Evolutionary conservation across 345 rosid species (phyloP).

Genomic region (Acer saccharum): DNA sequence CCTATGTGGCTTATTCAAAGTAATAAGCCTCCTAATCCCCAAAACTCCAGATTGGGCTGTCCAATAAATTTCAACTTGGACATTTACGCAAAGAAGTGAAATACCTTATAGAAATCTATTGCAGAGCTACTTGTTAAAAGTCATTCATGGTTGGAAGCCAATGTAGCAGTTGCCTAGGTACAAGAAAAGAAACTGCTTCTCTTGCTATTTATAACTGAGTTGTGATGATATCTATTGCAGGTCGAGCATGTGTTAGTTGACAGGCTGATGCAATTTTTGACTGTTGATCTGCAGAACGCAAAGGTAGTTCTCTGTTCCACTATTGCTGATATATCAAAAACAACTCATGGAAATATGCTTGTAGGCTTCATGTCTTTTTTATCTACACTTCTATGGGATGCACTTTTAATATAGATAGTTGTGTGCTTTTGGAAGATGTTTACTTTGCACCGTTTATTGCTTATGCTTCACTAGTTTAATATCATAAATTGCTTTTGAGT

Average conservation of each 20-base stretch:
- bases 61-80: neutral
- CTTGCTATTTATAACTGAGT: conserved; percentile 3
- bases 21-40: too few species aligned
- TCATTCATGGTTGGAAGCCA: neutral
- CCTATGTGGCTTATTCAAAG: neutral
- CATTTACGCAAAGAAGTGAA: neutral
- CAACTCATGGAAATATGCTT: neutral
- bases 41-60: neutral
- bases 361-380: neutral
- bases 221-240: conserved; percentile 37
- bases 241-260: conserved; percentile 80
- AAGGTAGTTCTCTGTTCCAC: conserved; percentile 46
- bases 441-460: neutral
- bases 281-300: conserved; percentile 68
- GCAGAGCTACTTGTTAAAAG: neutral
- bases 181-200: neutral
- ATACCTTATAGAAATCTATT: neutral
- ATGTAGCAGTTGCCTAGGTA: neutral
- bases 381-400: neutral
- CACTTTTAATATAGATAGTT: neutral
- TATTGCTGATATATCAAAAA: neutral
- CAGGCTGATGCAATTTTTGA: conserved; percentile 61
- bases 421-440: neutral
- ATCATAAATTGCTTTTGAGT: neutral
- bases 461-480: neutral